Evolutionary conservation across 2,329 filamentous ascomycete genomes (phyloP).

Genomic region (Aplosporella prunicola): DNA sequence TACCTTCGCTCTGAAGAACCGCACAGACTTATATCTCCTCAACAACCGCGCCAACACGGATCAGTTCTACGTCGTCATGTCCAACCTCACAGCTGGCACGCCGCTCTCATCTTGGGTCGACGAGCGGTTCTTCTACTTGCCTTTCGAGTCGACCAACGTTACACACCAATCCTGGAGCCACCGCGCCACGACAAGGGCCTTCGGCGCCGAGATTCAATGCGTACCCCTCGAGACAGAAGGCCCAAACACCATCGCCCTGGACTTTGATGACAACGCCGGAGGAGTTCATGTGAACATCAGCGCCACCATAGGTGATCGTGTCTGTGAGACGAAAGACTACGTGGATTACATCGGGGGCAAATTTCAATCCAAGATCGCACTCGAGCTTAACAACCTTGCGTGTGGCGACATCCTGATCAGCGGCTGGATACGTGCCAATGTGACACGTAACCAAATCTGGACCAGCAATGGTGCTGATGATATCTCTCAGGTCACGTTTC

Average conservation of each 20-base stretch:
- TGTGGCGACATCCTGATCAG: not conserved
- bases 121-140: constrained; percentile 38
- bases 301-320: too few relatives aligned
- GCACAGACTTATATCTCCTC: too few relatives aligned
- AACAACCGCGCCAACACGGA: constrained; percentile 21
- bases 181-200: constrained; percentile 22
- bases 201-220: constrained; percentile 30
- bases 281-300: too few relatives aligned
- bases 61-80: constrained; percentile 35
- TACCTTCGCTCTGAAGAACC: not conserved
- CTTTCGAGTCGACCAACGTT: constrained; percentile 22
- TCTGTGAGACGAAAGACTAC: too few relatives aligned
- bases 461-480: not conserved
- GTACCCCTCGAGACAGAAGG: constrained; percentile 14
- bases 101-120: constrained; percentile 44
- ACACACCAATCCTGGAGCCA: constrained; percentile 12
- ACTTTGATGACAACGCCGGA: too few relatives aligned
- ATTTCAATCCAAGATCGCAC: too few relatives aligned
- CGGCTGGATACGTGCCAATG: not conserved
- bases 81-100: constrained; percentile 38
- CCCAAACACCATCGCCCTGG: not conserved
- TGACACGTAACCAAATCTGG: not conserved
- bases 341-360: too few relatives aligned
- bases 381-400: too few relatives aligned
- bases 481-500: constrained; percentile 2